Conservation (phyloP, 257 asterid species). For the Nicotiana obtusifolia region DNA sequence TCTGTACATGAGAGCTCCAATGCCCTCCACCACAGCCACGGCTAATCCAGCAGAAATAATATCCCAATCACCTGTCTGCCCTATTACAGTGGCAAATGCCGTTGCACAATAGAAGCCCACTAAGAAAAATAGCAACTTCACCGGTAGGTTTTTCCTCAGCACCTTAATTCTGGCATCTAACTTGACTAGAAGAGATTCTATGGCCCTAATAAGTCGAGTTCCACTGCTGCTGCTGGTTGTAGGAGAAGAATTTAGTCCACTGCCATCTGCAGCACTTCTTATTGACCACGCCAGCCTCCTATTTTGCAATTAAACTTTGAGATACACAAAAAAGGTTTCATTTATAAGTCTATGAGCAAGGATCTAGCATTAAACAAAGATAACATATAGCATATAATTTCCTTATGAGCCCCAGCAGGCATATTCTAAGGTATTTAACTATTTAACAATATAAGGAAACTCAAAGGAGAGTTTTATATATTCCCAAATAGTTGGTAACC, state of each 20-base stretch:
- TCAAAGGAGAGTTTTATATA: neutral
- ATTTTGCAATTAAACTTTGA: constrained; percentile 10
- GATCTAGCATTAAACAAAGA: neutral
- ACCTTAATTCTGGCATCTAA: constrained; percentile 40
- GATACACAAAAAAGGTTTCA: constrained; percentile 1
- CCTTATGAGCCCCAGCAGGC: neutral
- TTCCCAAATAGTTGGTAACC: neutral
- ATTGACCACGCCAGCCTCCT: constrained; percentile 54
- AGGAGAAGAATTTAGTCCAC: constrained; percentile 39
- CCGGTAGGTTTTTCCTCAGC: constrained; percentile 60
- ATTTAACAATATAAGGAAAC: neutral
- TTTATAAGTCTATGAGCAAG: neutral
- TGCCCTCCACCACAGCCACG: constrained; percentile 88
- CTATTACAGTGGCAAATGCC: constrained; percentile 85
- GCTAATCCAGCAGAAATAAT: constrained; percentile 84
- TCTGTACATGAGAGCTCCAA: constrained; percentile 88
- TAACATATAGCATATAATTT: neutral
- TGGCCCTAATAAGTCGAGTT: constrained; percentile 64
- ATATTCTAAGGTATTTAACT: neutral
- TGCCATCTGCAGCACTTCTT: constrained; percentile 65
- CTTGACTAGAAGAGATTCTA: constrained; percentile 47
- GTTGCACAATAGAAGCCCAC: constrained; percentile 95
- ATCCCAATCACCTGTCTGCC: constrained; percentile 99
- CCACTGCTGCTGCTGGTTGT: constrained; percentile 38
- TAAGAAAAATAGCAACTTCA: constrained; percentile 63